These are phyloP conservation scores for Termitomyces sp. DNA, from an alignment of 1,284 basidiomycete species.

Conservation along the genomic window DNA sequence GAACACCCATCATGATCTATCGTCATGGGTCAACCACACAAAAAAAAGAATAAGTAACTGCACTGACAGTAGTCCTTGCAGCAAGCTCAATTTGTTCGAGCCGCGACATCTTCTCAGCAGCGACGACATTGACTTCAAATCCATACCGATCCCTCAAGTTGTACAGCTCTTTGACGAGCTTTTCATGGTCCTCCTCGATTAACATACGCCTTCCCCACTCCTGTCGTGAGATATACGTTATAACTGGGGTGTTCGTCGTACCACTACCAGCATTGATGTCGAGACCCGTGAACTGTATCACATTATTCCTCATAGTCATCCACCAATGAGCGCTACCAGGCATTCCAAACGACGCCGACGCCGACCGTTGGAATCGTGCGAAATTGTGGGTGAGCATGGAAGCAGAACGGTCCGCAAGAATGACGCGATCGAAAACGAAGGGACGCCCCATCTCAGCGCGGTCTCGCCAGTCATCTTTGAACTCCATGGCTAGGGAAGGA, in stretches of 20 bases:
- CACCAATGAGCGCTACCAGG: conserved; percentile 79
- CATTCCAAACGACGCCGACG: conserved; percentile 68
- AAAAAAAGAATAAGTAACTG: not conserved
- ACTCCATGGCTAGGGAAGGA: conserved; percentile 72
- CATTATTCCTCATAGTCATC: conserved; percentile 67
- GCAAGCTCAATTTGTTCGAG: conserved; percentile 75
- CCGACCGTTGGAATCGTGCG: conserved; percentile 66
- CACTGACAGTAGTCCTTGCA: conserved; percentile 72
- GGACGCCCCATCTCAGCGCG: conserved; percentile 63
- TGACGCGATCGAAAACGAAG: conserved; percentile 77
- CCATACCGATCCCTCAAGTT: conserved; percentile 66
- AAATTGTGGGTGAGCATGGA: conserved; percentile 71
- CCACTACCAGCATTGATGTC: conserved; percentile 33
- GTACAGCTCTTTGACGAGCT: conserved; percentile 57
- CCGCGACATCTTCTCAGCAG: conserved; percentile 74
- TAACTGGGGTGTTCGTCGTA: conserved; percentile 52
- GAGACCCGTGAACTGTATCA: conserved; percentile 66
- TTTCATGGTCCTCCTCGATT: conserved; percentile 59
- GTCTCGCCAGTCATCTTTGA: conserved; percentile 76
- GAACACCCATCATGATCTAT: conserved; percentile 84
- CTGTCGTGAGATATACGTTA: conserved; percentile 85
- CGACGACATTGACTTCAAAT: conserved; percentile 82
- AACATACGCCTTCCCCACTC: conserved; percentile 79
- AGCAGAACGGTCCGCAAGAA: conserved; percentile 79
- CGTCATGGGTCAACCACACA: not conserved